Evolutionary conservation across 306 rosid genomes (phyloP).

Genomic region (Citrullus colocynthis): DNA sequence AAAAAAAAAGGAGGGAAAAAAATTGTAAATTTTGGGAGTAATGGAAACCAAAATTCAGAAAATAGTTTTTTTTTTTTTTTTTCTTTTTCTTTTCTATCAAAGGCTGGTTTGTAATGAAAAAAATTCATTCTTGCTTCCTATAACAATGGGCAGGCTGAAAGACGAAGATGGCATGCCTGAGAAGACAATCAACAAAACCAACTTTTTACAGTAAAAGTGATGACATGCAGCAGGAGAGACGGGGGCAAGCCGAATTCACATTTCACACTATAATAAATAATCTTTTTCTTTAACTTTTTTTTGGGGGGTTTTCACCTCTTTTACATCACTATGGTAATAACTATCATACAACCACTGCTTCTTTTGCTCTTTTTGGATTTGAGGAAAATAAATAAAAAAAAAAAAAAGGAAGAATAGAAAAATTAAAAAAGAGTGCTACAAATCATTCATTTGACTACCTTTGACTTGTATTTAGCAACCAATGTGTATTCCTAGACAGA

Average conservation of each 20-base stretch:
- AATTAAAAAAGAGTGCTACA: slow-evolving; percentile 11
- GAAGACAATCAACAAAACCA: slow-evolving; percentile 10
- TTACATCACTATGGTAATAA: slow-evolving; percentile 23
- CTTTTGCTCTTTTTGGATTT: slow-evolving; percentile 24
- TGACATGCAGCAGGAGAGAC: slow-evolving; percentile 11
- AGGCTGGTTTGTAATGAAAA: slow-evolving; percentile 3
- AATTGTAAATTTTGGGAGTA: no score
- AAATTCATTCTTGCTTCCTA: neutral
- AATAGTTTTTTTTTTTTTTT: neutral
- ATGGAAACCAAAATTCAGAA: no score
- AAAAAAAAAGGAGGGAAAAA: slow-evolving; percentile 1
- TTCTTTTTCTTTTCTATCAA: no score
- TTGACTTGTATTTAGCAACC: slow-evolving; percentile 41
- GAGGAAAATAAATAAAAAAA: slow-evolving; percentile 10
- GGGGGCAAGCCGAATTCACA: slow-evolving; percentile 15
- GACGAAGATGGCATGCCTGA: neutral
- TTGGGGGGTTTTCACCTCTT: slow-evolving; percentile 8
- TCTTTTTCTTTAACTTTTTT: slow-evolving; percentile 10
- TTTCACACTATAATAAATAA: slow-evolving; percentile 13
- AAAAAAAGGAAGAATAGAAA: neutral
- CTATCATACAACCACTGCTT: slow-evolving; percentile 21
- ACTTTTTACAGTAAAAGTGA: slow-evolving; percentile 21
- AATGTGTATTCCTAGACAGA: slow-evolving; percentile 32
- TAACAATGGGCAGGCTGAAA: neutral
- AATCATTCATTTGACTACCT: slow-evolving; percentile 49